Evolutionary conservation across 2,329 filamentous ascomycete species (phyloP), one percentile per base, ranked within the genome.

Genomic region (Berkeleyomyces basicola): DNA sequence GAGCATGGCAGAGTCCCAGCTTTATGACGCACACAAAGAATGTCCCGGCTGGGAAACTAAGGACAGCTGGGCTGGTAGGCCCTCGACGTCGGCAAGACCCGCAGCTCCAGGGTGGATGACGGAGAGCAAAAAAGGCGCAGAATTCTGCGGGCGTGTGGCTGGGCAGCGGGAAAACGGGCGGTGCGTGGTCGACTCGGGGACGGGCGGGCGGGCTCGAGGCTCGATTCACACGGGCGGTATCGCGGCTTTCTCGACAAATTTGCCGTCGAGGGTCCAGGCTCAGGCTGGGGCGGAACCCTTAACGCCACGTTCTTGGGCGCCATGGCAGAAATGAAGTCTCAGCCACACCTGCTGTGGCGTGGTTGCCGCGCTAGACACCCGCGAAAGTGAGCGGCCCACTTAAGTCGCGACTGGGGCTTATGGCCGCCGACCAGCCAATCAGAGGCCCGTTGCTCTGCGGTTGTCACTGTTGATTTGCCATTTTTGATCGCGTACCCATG

Each of bases 361-460:
- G 16, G 10, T 11, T 23, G 36, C 23, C 60, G 57, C 63, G 55
- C 42, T 55, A 59, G 58, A 40, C 11, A 58, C 33, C 44, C 36
- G 44, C 39, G 55, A 65, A 44, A 40, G 36, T n/a, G 23, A 53
- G 23, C 31, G 63, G 23, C 53, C 63, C 60, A 65, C 63, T 62
- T 65, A 46, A 60, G 53, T 65, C 63, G 63, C 63, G 63, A 65
- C 60, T 51, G 61, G 55, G 55, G 51, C 53, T 16, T 42, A 14
- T 23, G 57, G 58, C 39, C 39, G 57, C 44, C 51, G 39, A 62
- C 37, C 31, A 64, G 65, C 78, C 78, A 81, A 80, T 80, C 62
- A 71, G 33, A 67, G 46, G 3, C 11, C 69, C 70, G 82, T 85
- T 85, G 81, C 79, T 68, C 72, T 67, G 79, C 72, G 70, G 79